Percentiles rank a stretch among this genome's conserved stretches.
phyloP scores from a whole-genome alignment of 2,329 filamentous ascomycete species.

The Orbilia javanica region DNA sequence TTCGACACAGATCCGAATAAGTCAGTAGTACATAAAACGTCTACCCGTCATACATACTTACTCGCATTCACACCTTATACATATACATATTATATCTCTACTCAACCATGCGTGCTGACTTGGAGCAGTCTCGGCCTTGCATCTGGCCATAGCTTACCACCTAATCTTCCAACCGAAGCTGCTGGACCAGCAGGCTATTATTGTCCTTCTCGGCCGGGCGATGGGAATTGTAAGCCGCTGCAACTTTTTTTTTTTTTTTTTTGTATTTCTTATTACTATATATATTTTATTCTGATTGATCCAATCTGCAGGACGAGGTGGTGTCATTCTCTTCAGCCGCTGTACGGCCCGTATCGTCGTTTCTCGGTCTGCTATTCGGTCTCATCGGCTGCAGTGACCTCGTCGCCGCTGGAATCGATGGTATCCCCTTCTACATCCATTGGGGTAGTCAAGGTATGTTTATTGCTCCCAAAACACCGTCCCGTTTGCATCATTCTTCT shows the following conservation, averaged over 20 bases:
- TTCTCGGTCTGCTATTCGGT: constrained; percentile 49
- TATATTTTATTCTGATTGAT: not conserved
- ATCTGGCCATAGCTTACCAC: constrained; percentile 49
- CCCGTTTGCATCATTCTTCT: not conserved
- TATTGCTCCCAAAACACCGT: not conserved
- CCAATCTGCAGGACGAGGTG: constrained; percentile 28
- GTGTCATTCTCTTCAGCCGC: constrained; percentile 37
- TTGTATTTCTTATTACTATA: not conserved
- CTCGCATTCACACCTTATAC: not conserved
- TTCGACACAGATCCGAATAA: constrained; percentile 38
- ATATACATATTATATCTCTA: not conserved
- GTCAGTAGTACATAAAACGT: constrained; percentile 7
- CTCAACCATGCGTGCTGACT: constrained; percentile 4
- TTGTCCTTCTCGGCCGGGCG: constrained; percentile 45
- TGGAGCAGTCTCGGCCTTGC: constrained; percentile 49
- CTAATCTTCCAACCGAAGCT: constrained; percentile 53
- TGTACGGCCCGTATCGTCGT: constrained; percentile 43
- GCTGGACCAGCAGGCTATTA: constrained; percentile 41
- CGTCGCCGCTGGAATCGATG: constrained; percentile 41
- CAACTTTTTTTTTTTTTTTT: not conserved
- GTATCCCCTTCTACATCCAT: constrained; percentile 51
- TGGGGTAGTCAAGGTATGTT: constrained; percentile 47
- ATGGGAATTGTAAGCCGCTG: constrained; percentile 47
- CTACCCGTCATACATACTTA: not conserved
- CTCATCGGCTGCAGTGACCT: constrained; percentile 37